A percentile compares a stretch with the other conserved stretches of the same genome.
Evolutionary conservation across 225 moss, liverwort and hornwort genomes (phyloP).

Genomic region (Pseudoscleropodium purum): DNA sequence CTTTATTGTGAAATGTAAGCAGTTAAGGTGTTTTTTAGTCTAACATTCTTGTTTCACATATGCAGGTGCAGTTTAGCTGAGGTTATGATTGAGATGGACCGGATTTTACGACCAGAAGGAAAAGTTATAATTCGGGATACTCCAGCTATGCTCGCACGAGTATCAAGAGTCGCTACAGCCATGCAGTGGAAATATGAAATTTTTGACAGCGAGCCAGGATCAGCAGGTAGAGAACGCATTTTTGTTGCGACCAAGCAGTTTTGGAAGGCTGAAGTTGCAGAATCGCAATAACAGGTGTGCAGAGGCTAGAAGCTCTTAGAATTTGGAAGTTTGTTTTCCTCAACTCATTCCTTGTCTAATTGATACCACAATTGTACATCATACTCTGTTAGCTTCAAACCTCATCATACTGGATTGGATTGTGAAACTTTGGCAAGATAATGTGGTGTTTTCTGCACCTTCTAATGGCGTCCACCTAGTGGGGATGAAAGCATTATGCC

Average conservation of each 20-base stretch:
- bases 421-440: background rate
- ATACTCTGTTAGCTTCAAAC: constrained; percentile 5
- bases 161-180: constrained; percentile 37
- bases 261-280: constrained; percentile 30
- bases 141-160: constrained; percentile 38
- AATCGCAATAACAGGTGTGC: constrained; percentile 23
- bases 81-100: constrained; percentile 82
- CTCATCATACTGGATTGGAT: constrained; percentile 2
- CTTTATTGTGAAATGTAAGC: background rate
- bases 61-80: constrained; percentile 68
- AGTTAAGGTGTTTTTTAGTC: background rate
- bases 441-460: background rate
- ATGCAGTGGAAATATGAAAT: constrained; percentile 37
- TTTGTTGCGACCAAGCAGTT: constrained; percentile 46
- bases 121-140: constrained; percentile 45
- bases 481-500: background rate
- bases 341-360: constrained; percentile 3
- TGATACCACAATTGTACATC: constrained; percentile 15
- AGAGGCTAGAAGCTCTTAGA: background rate
- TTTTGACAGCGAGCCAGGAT: constrained; percentile 34
- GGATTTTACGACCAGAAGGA: constrained; percentile 68
- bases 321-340: background rate
- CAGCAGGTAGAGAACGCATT: constrained; percentile 33
- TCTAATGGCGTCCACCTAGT: background rate
- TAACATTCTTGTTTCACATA: background rate